Conservation (phyloP, 2,329 filamentous ascomycete genomes). For the Penicillium sp. region DNA sequence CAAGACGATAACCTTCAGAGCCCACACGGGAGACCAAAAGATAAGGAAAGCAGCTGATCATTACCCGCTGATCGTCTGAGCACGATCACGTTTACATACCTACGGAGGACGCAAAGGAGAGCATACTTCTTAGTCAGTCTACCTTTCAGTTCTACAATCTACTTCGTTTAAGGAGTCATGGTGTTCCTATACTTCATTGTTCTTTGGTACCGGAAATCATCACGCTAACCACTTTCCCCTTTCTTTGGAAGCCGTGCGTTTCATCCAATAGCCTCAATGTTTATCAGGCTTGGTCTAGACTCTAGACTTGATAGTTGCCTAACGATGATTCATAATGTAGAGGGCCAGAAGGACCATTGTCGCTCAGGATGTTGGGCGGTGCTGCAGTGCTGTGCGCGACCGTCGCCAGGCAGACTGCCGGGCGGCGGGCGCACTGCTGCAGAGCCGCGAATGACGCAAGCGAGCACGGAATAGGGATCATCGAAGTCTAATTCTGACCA, state of each 20-base stretch:
- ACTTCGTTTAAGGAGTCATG: not conserved
- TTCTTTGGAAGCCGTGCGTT: not conserved
- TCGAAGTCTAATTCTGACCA: constrained; percentile 5
- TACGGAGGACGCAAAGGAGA: not conserved
- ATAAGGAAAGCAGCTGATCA: constrained; percentile 15
- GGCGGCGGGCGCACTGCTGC: constrained; percentile 2
- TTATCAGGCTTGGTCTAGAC: not conserved
- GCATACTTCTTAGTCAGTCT: not conserved
- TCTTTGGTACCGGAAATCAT: not conserved
- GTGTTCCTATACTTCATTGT: not conserved
- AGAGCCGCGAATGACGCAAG: constrained; percentile 26
- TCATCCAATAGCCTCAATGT: not conserved
- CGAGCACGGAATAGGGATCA: constrained; percentile 15
- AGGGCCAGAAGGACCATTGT: not conserved
- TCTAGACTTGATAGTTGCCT: not conserved
- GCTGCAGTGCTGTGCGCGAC: not conserved
- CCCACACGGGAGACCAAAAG: not conserved
- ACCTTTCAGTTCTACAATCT: not conserved
- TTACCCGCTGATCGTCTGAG: constrained; percentile 9
- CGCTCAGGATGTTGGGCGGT: not conserved
- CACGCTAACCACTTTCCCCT: not conserved
- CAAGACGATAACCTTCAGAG: not conserved
- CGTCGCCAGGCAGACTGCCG: not conserved
- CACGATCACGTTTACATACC: not conserved
- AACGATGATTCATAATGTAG: not conserved